Evolutionary conservation across 2,329 filamentous ascomycete species (phyloP), one percentile per base, ranked within the genome.

Genomic region (Phialophora tarda): DNA sequence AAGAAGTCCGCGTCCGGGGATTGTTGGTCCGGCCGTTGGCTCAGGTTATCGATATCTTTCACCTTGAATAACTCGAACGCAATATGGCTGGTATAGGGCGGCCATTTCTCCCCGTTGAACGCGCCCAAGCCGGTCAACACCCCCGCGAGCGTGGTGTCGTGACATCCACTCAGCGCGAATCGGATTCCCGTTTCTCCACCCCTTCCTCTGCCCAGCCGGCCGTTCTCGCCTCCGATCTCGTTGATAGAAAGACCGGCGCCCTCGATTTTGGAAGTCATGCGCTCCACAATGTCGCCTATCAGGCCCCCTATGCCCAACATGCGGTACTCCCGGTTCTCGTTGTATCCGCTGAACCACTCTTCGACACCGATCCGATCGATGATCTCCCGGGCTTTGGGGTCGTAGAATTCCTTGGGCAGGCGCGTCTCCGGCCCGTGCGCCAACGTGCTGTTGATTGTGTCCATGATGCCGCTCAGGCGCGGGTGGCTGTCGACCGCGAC

Each of bases 331-430:
- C 81, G 80, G 67, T 88, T 93, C 78, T 97, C 93, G 64, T 84
- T 84, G 77, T 96, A 98, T 2, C 95, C 94, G 23, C 86, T 82
- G 77, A 90, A 98, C 95, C 95, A 98, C 79, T 98, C 95, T 74
- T 99, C 93, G 0, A 93, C 88, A 30, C 86, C 88, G 65, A 97
- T 88, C 41, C 83, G 82, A 64, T 91, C 87, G 64, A 95, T 86
- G 67, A 93, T 90, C 3, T 83, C 82, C 58, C 87, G 84, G 3
- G 85, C 87, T 74, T 89, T 89, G 21, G 84, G 76, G 74, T 97
- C 92, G 78, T 98, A 98, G 78, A 99, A 98, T 69, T 93, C 91
- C 10, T 84, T 82, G 0, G 95, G 95, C 2, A 98, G 84, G 54
- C 85, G 88, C 0, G 93, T 97, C 11, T 86, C 85, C 0, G 90